phyloP scores from a whole-genome alignment of 2,329 filamentous ascomycete genomes.

The Lecanicillium sp. region DNA sequence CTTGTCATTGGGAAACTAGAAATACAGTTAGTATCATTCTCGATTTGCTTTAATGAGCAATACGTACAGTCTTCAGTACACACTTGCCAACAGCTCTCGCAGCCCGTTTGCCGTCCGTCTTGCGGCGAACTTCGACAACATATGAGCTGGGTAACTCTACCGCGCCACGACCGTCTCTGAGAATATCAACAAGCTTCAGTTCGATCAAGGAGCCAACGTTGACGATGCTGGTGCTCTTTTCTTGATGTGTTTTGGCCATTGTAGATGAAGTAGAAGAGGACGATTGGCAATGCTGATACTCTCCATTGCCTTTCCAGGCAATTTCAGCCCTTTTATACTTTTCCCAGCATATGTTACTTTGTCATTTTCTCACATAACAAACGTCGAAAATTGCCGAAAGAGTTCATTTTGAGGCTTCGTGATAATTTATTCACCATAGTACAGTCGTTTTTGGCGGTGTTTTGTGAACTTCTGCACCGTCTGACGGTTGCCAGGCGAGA shows the following conservation, averaged over 20 bases:
- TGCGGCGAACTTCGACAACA: slow-evolving; percentile 5
- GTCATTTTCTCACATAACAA: fast-evolving
- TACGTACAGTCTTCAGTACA: neutral
- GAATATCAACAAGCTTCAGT: neutral
- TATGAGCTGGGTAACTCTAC: neutral
- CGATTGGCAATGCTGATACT: neutral
- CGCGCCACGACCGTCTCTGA: neutral
- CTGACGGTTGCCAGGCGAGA: neutral
- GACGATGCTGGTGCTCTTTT: neutral
- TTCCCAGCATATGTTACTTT: neutral
- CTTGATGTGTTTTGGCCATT: slow-evolving; percentile 2
- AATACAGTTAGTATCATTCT: neutral
- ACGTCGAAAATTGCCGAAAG: too few relatives aligned
- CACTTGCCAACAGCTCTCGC: neutral
- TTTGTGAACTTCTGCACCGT: slow-evolving; percentile 6
- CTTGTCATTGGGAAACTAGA: neutral
- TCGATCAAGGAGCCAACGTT: slow-evolving; percentile 1
- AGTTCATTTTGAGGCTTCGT: neutral
- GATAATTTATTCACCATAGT: neutral
- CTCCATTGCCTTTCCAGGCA: neutral
- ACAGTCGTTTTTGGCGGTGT: neutral
- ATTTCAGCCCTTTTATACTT: slow-evolving; percentile 2
- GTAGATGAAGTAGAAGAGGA: neutral
- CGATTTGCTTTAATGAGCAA: neutral
- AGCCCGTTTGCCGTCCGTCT: neutral